These are phyloP conservation scores for Fusarium albidum DNA, from an alignment of 2,329 filamentous ascomycete genomes.

Conservation along the genomic window DNA sequence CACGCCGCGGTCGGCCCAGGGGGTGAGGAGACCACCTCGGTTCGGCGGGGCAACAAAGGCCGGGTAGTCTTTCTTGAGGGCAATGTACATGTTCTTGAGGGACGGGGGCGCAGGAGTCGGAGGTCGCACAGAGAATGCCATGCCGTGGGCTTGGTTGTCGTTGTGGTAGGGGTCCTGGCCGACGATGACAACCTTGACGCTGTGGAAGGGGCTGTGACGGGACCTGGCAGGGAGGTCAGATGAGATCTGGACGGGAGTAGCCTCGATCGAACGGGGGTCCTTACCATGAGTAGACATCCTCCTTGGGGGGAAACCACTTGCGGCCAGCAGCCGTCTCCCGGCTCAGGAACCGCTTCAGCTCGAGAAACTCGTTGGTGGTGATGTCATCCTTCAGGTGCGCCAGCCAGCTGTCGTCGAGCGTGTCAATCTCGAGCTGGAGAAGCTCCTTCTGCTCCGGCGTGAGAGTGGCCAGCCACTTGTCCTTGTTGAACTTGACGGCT, in stretches of 20 bases:
- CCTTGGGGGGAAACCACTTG: slow-evolving; percentile 85
- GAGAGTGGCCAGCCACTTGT: slow-evolving; percentile 84
- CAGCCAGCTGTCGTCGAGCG: slow-evolving; percentile 91
- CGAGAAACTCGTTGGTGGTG: slow-evolving; percentile 79
- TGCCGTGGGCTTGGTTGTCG: slow-evolving; percentile 91
- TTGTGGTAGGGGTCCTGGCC: slow-evolving; percentile 99
- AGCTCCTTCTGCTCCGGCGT: slow-evolving; percentile 83
- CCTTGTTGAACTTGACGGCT: slow-evolving; percentile 79
- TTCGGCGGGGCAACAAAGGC: slow-evolving; percentile 78
- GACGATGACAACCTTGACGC: slow-evolving; percentile 90
- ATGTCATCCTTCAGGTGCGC: slow-evolving; percentile 89
- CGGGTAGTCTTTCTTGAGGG: slow-evolving; percentile 88
- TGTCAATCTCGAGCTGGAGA: slow-evolving; percentile 89
- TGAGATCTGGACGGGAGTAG: not conserved
- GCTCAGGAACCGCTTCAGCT: slow-evolving; percentile 86
- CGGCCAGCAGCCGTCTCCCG: slow-evolving; percentile 76
- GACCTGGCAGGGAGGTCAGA: slow-evolving; percentile 69
- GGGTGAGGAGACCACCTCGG: slow-evolving; percentile 82
- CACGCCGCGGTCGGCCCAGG: slow-evolving; percentile 94
- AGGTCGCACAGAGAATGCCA: slow-evolving; percentile 93
- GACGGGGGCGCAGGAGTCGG: slow-evolving; percentile 90
- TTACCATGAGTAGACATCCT: slow-evolving; percentile 96
- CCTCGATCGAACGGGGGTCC: slow-evolving; percentile 29
- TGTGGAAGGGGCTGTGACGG: slow-evolving; percentile 86
- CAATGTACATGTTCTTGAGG: slow-evolving; percentile 91